Evolutionary conservation across 2,329 filamentous ascomycete species (phyloP).

Genomic region (Neoarthrinium moseri): DNA sequence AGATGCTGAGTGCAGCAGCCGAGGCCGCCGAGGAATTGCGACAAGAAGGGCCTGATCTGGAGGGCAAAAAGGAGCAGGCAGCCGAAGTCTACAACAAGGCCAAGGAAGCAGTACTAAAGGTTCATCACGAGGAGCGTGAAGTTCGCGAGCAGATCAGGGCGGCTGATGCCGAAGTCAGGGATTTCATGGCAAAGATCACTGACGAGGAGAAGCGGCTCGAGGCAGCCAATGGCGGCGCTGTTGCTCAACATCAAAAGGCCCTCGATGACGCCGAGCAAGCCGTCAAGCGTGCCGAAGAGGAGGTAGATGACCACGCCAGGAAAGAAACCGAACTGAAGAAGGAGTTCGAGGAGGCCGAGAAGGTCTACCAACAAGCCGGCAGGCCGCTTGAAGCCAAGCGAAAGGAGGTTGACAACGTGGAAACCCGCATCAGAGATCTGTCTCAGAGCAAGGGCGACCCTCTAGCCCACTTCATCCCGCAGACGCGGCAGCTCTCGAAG

Average conservation of each 20-base stretch:
- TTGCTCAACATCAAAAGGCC: constrained; percentile 59
- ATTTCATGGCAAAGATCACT: constrained; percentile 45
- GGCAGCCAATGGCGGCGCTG: constrained; percentile 67
- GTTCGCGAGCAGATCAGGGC: constrained; percentile 58
- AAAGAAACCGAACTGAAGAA: constrained; percentile 21
- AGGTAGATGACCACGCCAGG: constrained; percentile 21
- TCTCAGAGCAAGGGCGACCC: constrained; percentile 56
- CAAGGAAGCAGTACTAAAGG: constrained; percentile 50
- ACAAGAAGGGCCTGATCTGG: constrained; percentile 44
- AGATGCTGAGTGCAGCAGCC: constrained; percentile 38
- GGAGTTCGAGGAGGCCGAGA: constrained; percentile 26
- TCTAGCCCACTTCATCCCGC: constrained; percentile 62
- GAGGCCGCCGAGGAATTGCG: constrained; percentile 39
- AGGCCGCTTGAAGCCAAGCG: constrained; percentile 41
- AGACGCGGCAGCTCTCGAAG: constrained; percentile 62
- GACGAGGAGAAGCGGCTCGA: constrained; percentile 62
- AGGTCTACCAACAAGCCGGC: constrained; percentile 25
- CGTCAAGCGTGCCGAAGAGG: constrained; percentile 39
- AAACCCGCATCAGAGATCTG: constrained; percentile 51
- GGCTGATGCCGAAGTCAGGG: constrained; percentile 45
- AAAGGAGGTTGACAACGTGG: constrained; percentile 51
- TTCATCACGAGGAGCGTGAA: constrained; percentile 64
- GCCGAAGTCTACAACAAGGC: constrained; percentile 53
- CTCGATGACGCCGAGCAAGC: constrained; percentile 56
- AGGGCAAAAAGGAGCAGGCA: constrained; percentile 44